Conservation (phyloP, 2,329 filamentous ascomycete species). For the Botrytis tulipae region DNA sequence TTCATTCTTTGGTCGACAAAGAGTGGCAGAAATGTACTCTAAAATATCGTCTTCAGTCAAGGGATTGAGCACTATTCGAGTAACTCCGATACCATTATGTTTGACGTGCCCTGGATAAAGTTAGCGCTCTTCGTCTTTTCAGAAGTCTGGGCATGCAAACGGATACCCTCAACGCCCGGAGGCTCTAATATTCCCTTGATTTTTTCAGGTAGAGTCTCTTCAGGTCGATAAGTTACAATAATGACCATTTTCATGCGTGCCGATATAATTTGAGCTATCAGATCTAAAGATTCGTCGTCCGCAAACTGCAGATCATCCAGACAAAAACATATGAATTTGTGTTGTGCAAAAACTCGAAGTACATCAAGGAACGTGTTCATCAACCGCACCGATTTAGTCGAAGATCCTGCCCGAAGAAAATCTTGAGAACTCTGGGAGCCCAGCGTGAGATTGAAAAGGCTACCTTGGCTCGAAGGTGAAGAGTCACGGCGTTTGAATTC, state of each 20-base stretch:
- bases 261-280: conserved; percentile 77
- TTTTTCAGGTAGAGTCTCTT: conserved; percentile 58
- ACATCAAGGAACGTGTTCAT: conserved; percentile 89
- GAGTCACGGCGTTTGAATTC: conserved; percentile 34
- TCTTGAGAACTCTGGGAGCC: conserved; percentile 56
- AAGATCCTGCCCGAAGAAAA: conserved; percentile 56
- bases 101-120: conserved; percentile 34
- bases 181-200: conserved; percentile 56
- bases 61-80: conserved; percentile 68
- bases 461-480: conserved; percentile 31
- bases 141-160: conserved; percentile 32
- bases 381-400: conserved; percentile 67
- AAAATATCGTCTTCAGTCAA: conserved; percentile 77
- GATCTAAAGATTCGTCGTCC: conserved; percentile 80
- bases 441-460: conserved; percentile 33
- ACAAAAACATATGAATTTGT: conserved; percentile 81
- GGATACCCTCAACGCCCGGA: conserved; percentile 52
- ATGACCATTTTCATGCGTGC: conserved; percentile 70
- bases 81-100: conserved; percentile 56
- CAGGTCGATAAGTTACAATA: conserved; percentile 73
- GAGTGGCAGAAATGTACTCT: conserved; percentile 76
- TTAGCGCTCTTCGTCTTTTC: conserved; percentile 29
- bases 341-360: conserved; percentile 73
- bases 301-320: conserved; percentile 84
- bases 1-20: conserved; percentile 71